Base-by-base conservation (phyloP, 441 rosid species). In the Mallotus japonicus region DNA sequence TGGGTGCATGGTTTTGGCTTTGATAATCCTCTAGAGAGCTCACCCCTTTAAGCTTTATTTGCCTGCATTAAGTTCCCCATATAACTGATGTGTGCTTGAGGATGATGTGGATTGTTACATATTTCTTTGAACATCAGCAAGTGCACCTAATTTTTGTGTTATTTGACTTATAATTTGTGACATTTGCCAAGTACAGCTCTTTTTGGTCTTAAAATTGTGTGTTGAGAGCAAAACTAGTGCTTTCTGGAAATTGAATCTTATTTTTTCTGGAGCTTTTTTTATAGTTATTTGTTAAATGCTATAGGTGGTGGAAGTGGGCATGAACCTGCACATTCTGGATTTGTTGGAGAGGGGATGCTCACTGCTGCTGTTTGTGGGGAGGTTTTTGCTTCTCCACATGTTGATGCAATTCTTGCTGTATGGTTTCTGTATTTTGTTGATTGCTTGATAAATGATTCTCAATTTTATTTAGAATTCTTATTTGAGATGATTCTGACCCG, bases 281-380 rank as follows among this genome's bases (percentile, higher is more conserved):
- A 28, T 28, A 28, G 32, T 28, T 28, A 28, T 28, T 19, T 58
- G 42, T 62, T 65, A 51, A 64, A 28, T 73, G 54, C 73, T 77
- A 51, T 69, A 95, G 99, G 99, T 57, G 98, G 99, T 65, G 99
- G 99, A 70, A 95, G 99, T 70, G 99, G 99, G 51, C 99, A 95
- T 85, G 99, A 95, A 73, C 98, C 99, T 74, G 97, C 99, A 58
- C 93, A 91, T 56, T 88, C 99, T 85, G 99, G 99, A 40, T 95
- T 83, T 84, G 99, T 95, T 37, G 99, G 99, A 80, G 97, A 95
- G 85, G 99, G 99, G 75, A 92, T 95, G 99, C 92, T 95, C 53
- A 92, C 98, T 22, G 99, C 97, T 57, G 93, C 99, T 64, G 81
- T 95, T 63, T 92, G 99, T 44, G 98, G 99, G 79, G 98, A 95